Base-by-base conservation (phyloP, 768 basidiomycete genomes). In the Tephrocybe sp. region DNA sequence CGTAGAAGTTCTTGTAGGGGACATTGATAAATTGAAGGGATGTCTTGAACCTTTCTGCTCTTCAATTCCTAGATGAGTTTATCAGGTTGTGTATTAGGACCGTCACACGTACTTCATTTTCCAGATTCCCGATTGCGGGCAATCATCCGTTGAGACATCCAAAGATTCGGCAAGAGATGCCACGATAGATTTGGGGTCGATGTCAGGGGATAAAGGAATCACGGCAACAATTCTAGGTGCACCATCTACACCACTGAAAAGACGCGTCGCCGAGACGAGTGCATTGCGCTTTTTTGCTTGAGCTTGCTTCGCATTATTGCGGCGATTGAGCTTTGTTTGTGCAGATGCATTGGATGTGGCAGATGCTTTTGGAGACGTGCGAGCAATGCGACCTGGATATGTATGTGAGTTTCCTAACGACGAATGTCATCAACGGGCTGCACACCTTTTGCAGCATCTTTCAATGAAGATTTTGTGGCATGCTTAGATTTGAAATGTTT, bases 401-500 rank as follows among this genome's bases (percentile, higher is more conserved):
- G 26, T 50, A 20, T 6, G 20, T 24, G 11, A 51, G 43, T 28
- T 47, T 34, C 21, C 12, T 37, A 14, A 24, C 18, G 49, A 53
- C 51, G 17, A 15, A 41, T 20, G 25, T 18, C n/a, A 9, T 18
- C 6, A 51, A 20, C 21, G 14, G 5, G 30, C 11, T 41, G 45
- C 62, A 30, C 38, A 85, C 93, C 94, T 76, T 96, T 96, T 26
- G 91, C 85, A 37, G 81, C 79, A 39, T 91, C 90, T 68, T 89
- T 93, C 33, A 97, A 61, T 0, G 88, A 76, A 1, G 88, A 83
- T 70, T 97, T 97, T 11, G 90, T 82, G 2, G 93, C 81, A 74
- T 94, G 90, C 65, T 85, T 90, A 2, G 92, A 92, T 71, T 98
- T 98, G 77, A 90, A 98, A 1, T 80, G 59, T 68, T 98, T 98